Conservation (phyloP, 768 basidiomycete genomes). For the Auricularia auricula-judae region DNA sequence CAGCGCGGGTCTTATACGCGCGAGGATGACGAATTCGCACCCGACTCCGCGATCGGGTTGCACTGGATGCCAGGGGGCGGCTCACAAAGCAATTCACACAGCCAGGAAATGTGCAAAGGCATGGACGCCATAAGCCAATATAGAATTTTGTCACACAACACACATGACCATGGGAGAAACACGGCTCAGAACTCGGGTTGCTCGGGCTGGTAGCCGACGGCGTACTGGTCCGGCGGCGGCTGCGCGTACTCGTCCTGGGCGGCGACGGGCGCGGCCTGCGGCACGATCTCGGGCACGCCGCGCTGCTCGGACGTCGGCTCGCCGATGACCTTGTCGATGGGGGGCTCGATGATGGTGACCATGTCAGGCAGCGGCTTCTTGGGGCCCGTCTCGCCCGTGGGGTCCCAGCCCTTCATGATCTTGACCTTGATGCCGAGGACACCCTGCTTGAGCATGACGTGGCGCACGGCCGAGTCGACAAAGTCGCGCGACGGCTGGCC, state of each 20-base stretch:
- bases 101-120: too few relatives aligned
- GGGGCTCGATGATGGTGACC: constrained; percentile 82
- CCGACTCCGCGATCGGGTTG: neutral
- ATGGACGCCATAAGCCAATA: too few relatives aligned
- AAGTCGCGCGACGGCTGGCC: constrained; percentile 96
- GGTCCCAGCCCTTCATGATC: constrained; percentile 98
- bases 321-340: constrained; percentile 79
- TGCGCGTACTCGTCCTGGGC: constrained; percentile 35
- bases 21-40: too few relatives aligned
- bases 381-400: constrained; percentile 82
- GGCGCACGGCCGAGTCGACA: constrained; percentile 94
- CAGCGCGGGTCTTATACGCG: neutral
- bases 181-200: constrained; percentile 48
- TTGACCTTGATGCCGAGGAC: constrained; percentile 99
- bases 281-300: constrained; percentile 36
- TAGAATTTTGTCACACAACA: too few relatives aligned
- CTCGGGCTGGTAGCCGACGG: constrained; percentile 31
- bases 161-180: neutral
- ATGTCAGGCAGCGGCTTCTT: constrained; percentile 91
- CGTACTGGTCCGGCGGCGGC: constrained; percentile 19
- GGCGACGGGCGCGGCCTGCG: constrained; percentile 34
- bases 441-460: constrained; percentile 96
- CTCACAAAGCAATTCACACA: too few relatives aligned
- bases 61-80: too few relatives aligned
- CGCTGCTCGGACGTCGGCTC: constrained; percentile 87